These are phyloP conservation scores for Psilocybe cubensis DNA, from an alignment of 768 basidiomycete species.

Conservation along the genomic window DNA sequence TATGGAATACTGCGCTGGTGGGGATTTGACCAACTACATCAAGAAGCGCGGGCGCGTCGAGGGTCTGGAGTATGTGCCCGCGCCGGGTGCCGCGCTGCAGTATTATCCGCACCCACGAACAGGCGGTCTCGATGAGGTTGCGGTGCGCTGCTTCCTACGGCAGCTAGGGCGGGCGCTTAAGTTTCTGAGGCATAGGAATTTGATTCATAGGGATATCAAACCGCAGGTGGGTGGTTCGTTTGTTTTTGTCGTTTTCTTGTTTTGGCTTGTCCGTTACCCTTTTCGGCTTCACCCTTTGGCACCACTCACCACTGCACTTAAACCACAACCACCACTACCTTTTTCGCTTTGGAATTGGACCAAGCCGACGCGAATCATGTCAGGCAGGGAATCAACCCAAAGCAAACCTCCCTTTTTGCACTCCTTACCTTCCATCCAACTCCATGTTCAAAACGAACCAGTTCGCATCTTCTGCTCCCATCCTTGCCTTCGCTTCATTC, in stretches of 20 bases:
- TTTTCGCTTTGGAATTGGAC: too few relatives aligned
- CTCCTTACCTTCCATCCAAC: too few relatives aligned
- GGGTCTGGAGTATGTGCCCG: slow-evolving; percentile 80
- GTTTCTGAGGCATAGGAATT: slow-evolving; percentile 84
- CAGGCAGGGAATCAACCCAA: too few relatives aligned
- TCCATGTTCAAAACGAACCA: too few relatives aligned
- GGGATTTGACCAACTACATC: slow-evolving; percentile 96
- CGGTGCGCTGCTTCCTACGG: slow-evolving; percentile 89
- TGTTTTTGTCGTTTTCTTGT: not conserved
- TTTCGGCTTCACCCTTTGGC: too few relatives aligned
- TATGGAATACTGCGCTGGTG: slow-evolving; percentile 97
- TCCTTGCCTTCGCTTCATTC: too few relatives aligned
- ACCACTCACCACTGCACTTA: too few relatives aligned
- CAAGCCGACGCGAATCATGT: too few relatives aligned
- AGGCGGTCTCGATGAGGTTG: slow-evolving; percentile 89
- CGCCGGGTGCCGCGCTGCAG: slow-evolving; percentile 67
- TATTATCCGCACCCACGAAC: slow-evolving; percentile 92
- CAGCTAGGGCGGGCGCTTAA: slow-evolving; percentile 93
- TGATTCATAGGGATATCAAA: slow-evolving; percentile 98
- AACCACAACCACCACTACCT: not conserved
- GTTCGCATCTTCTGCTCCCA: too few relatives aligned
- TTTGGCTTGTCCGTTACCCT: too few relatives aligned
- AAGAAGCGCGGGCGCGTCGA: slow-evolving; percentile 96
- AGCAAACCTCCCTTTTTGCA: too few relatives aligned
- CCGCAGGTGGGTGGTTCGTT: slow-evolving; percentile 78